Conservation (phyloP, 2,329 filamentous ascomycete genomes). For the Xylariaceae sp. region DNA sequence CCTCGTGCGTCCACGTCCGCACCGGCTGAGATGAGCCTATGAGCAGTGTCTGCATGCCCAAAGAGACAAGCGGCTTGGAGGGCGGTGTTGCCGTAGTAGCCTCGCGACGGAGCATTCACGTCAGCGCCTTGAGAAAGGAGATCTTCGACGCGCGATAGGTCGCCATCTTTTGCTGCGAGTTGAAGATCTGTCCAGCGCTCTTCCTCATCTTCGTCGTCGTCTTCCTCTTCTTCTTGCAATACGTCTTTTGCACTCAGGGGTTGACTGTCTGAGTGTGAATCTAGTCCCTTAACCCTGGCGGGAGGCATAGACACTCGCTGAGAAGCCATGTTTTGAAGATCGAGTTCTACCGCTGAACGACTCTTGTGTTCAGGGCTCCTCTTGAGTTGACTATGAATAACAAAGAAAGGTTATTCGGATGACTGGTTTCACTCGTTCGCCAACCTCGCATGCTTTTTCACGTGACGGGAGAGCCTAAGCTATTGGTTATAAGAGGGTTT, state of each 20-base stretch:
- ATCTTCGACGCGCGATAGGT: slow-evolving; percentile 35
- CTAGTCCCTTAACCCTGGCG: not conserved
- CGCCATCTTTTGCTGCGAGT: slow-evolving; percentile 42
- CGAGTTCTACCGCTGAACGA: not conserved
- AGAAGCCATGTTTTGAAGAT: slow-evolving; percentile 18
- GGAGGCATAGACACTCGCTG: slow-evolving; percentile 16
- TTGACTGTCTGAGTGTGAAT: not conserved
- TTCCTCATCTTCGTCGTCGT: slow-evolving; percentile 35
- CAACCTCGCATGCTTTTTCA: not conserved
- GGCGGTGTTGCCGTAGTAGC: slow-evolving; percentile 39
- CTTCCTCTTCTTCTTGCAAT: slow-evolving; percentile 2
- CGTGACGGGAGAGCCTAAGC: not conserved
- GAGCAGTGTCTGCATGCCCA: slow-evolving; percentile 33
- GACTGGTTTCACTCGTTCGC: not conserved
- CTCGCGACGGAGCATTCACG: slow-evolving; percentile 36
- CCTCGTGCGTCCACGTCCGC: slow-evolving; percentile 39
- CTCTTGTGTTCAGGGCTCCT: not conserved
- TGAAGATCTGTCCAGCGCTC: slow-evolving; percentile 47
- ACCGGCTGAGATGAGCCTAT: slow-evolving; percentile 30
- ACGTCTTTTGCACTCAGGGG: not conserved
- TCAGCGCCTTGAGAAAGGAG: slow-evolving; percentile 39
- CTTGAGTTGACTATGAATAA: not conserved
- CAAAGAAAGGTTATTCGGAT: not conserved
- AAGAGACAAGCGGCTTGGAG: slow-evolving; percentile 40
- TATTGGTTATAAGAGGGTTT: not conserved